These are phyloP conservation scores for Cladosporium sp. DNA, from an alignment of 2,329 filamentous ascomycete genomes.

Conservation along the genomic window DNA sequence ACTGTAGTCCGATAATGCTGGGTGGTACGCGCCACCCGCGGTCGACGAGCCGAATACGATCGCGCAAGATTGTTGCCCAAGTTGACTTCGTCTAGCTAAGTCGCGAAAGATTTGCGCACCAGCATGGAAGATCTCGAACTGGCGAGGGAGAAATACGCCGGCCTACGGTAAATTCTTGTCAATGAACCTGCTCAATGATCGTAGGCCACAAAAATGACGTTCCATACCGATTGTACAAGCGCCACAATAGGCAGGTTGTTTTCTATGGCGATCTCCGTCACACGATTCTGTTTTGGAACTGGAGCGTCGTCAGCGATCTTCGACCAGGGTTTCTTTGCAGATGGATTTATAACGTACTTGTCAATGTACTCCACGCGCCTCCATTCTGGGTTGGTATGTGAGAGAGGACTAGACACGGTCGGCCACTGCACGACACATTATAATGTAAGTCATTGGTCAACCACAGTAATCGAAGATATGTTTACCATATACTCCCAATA, in stretches of 20 bases:
- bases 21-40: slow-evolving; percentile 45
- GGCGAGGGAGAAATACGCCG: slow-evolving; percentile 40
- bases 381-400: neutral
- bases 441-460: neutral
- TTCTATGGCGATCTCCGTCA: neutral
- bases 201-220: neutral
- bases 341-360: neutral
- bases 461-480: neutral
- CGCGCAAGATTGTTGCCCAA: slow-evolving; percentile 44
- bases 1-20: slow-evolving; percentile 46
- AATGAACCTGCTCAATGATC: neutral
- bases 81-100: slow-evolving; percentile 40
- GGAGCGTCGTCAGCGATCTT: neutral
- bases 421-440: neutral
- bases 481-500: neutral
- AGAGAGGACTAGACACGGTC: neutral
- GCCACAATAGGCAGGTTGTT: neutral
- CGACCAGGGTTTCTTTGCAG: too few species aligned
- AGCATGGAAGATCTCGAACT: slow-evolving; percentile 49
- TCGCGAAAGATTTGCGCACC: slow-evolving; percentile 46
- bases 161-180: neutral
- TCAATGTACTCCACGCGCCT: neutral
- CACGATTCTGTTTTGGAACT: neutral
- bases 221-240: neutral
- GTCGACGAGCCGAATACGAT: slow-evolving; percentile 49